Conservation (phyloP, 1,284 basidiomycete species). For the Malassezia yamatoensis region DNA sequence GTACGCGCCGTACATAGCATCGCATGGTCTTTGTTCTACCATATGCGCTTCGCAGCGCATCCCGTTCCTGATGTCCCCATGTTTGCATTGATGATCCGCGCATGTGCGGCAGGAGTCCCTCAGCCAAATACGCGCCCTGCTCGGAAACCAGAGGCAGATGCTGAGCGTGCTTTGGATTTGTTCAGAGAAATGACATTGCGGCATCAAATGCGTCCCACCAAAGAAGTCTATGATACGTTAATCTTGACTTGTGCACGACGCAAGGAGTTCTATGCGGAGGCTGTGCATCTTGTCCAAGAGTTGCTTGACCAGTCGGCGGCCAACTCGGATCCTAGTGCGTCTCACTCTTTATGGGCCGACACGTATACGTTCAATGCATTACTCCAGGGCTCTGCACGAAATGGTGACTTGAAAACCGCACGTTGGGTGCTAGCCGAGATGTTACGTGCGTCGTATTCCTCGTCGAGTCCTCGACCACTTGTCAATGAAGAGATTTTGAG, state of each 20-base stretch:
- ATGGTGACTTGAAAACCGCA: slow-evolving; percentile 69
- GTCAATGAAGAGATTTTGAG: slow-evolving; percentile 63
- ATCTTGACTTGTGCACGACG: slow-evolving; percentile 61
- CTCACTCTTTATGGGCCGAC: slow-evolving; percentile 50
- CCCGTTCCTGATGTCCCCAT: slow-evolving; percentile 63
- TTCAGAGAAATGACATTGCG: slow-evolving; percentile 79
- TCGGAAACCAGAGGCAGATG: slow-evolving; percentile 54
- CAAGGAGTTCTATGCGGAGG: slow-evolving; percentile 35
- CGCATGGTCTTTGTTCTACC: slow-evolving; percentile 76
- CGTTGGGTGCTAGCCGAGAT: slow-evolving; percentile 88
- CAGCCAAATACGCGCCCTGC: slow-evolving; percentile 35
- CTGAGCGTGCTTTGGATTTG: slow-evolving; percentile 81
- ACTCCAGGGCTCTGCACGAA: slow-evolving; percentile 74
- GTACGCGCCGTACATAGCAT: slow-evolving; percentile 21
- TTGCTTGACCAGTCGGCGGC: slow-evolving; percentile 62
- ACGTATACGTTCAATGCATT: slow-evolving; percentile 67
- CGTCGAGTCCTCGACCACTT: slow-evolving; percentile 2
- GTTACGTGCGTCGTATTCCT: slow-evolving; percentile 50
- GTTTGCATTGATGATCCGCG: slow-evolving; percentile 77
- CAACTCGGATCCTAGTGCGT: slow-evolving; percentile 66
- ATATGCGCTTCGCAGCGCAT: slow-evolving; percentile 91
- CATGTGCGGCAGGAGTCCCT: slow-evolving; percentile 59
- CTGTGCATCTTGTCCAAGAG: slow-evolving; percentile 53
- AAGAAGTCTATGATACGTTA: slow-evolving; percentile 66
- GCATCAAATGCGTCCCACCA: slow-evolving; percentile 58